Evolutionary conservation across 306 rosid genomes (phyloP), one percentile per base, ranked within the genome.

Genomic region (Prunus mongolica): DNA sequence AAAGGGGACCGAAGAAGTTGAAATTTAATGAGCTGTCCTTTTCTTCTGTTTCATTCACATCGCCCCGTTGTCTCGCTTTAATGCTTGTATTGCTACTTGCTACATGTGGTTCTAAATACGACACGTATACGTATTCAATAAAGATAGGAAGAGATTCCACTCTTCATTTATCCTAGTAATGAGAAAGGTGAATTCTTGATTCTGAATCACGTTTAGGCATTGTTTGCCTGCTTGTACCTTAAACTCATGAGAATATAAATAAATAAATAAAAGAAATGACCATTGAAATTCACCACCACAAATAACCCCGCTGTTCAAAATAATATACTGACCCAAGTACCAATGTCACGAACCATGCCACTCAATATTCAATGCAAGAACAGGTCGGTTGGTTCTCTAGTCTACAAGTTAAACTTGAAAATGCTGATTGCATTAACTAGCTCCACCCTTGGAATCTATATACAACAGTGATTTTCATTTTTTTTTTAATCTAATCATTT

Each of bases 341-440:
- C 44, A 14, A 38, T 58, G 45, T 70, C 77, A 65, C 77, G 65
- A 64, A 76, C 34, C 22, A 45, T 24, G 20, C 30, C 49, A 41
- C 15, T 72, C 55, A 55, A 34, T 63, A 13, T 56, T 38, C 38
- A 57, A 77, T 71, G 65, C 66, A 50, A 58, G 22, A 30, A 18
- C 74, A 66, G 46, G 51, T 14, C 6, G 24, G 41, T 22, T 4
- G 24, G 54, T 22, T 8, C 41, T 2, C 12, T 27, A 72, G 65
- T 20, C 34, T 38, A 9, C 15, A 8, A 34, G 16, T 55, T 6
- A 18, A 54, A 57, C 71, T 73, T 67, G 55, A 73, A 16, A 82
- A 34, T 60, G 62, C 62, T 76, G 74, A 71, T 54, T 64, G 58
- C 79, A 58, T 18, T 77, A 57, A 81, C 28, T 72, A 45, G 3